Percentiles rank a stretch among this genome's conserved stretches.
Evolutionary conservation across 2,329 filamentous ascomycete genomes (phyloP).

Genomic region (Calonectria fujianensis): DNA sequence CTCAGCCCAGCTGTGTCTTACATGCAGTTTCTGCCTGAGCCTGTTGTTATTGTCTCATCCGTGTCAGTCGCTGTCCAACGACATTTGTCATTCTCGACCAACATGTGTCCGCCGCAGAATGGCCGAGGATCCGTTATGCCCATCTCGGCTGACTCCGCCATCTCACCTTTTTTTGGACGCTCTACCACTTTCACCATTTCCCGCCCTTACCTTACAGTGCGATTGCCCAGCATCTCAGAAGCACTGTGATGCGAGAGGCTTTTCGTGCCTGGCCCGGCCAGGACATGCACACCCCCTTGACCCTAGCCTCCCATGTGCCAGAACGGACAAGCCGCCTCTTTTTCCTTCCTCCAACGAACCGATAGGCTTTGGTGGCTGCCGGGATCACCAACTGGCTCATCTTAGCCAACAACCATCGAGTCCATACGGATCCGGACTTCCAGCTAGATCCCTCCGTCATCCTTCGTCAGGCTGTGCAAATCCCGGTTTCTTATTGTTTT

Average conservation of each 20-base stretch:
- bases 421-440: background rate
- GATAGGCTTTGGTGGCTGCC: conserved; percentile 15
- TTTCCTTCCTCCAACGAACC: background rate
- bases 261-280: background rate
- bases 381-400: conserved; percentile 3
- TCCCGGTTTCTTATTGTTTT: background rate
- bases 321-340: background rate
- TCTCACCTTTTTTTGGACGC: conserved; percentile 18
- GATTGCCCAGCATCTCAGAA: background rate
- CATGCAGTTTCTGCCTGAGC: background rate
- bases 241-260: conserved; percentile 21
- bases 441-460: conserved; percentile 20
- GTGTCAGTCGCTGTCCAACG: conserved; percentile 33
- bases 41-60: conserved; percentile 25
- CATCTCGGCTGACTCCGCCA: conserved; percentile 15
- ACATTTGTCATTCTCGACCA: conserved; percentile 14
- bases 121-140: conserved; percentile 4
- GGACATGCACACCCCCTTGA: conserved; percentile 8
- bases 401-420: conserved; percentile 15
- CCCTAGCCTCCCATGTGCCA: conserved; percentile 18
- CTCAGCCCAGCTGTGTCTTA: conserved; percentile 18
- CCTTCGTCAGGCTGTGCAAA: conserved; percentile 17
- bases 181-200: background rate
- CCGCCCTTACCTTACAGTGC: conserved; percentile 3
- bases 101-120: conserved; percentile 24